phyloP scores from a whole-genome alignment of 78 protist species.

The Thecamonas trahens region DNA sequence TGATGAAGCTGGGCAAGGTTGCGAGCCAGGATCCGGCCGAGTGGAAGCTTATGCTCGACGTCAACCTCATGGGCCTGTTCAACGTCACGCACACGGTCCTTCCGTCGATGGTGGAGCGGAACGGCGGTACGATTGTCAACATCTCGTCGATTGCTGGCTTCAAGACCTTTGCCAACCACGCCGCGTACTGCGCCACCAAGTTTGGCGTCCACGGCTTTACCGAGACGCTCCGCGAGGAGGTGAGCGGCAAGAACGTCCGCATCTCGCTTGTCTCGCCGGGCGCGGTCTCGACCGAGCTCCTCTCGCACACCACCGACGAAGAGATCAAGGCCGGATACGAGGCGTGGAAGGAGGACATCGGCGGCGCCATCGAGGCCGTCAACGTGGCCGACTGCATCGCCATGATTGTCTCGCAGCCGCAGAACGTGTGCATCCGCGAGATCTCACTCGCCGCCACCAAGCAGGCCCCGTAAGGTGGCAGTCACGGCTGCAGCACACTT shows the following conservation, averaged over 20 bases:
- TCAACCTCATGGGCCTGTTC: constrained; percentile 33
- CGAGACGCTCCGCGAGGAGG: constrained; percentile 36
- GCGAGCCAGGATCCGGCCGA: constrained; percentile 23
- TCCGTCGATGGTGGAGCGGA: constrained; percentile 17
- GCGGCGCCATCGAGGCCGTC: constrained; percentile 21
- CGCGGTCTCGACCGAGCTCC: constrained; percentile 24
- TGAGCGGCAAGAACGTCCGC: constrained; percentile 9
- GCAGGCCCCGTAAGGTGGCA: constrained; percentile 26
- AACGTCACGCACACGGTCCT: constrained; percentile 23
- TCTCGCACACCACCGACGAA: constrained; percentile 13
- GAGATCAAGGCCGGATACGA: constrained; percentile 5
- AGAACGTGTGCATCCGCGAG: constrained; percentile 18
- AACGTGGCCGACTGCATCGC: constrained; percentile 6
- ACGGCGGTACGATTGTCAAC: constrained; percentile 34
- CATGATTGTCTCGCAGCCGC: constrained; percentile 27
- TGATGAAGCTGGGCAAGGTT: constrained; percentile 21
- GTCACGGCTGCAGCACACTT: too few relatives aligned
- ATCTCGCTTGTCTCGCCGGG: constrained; percentile 27
- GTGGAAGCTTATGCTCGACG: constrained; percentile 19
- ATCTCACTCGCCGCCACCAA: constrained; percentile 19
- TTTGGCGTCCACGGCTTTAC: constrained; percentile 24
- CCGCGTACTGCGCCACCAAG: constrained; percentile 32
- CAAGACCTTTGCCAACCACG: constrained; percentile 16
- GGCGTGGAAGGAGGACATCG: constrained; percentile 8
- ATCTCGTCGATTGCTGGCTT: constrained; percentile 35